Base-by-base conservation (phyloP, 441 rosid species). In the Mallotus japonicus region DNA sequence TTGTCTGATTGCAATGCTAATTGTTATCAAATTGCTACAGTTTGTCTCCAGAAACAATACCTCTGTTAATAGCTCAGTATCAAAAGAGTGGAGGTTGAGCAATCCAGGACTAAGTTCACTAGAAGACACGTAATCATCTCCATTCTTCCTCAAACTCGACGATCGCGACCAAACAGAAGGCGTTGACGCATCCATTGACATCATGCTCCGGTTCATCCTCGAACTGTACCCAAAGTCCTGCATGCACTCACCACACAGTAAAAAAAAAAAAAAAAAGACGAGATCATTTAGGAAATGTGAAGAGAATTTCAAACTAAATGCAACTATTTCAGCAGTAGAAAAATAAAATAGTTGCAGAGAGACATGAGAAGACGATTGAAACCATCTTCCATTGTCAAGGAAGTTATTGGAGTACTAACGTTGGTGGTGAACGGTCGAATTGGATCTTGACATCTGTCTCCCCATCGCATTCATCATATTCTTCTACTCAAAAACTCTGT, bases 11-110 rank as follows among this genome's bases (percentile, higher is more conserved):
- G 32, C 32, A 28, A 28, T 28, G 32, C 2, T 28, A 28, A 28
- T 28, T 28, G 32, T 1, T 28, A 28, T 28, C 32, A 1, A 28
- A 28, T 28, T 28, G 32, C 32, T 28, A 28, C 3, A 28, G 3
- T 28, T 28, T 28, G 3, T 28, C 32, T 28, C 6, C 6, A 37
- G 5, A 37, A 37, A 6, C 6, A 37, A 8, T 62, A 87, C 89
- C 87, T 87, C 88, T 1, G 87, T 78, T 47, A 86, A 79, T 16
- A 89, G 84, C 76, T 89, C 91, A 3, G 91, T 89, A 68, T 87
- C 91, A 68, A 87, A 86, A 54, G 93, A 86, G 77, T 89, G 86
- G 57, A 89, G 90, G 87, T 89, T 91, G 73, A 89, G 81, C 67
- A 89, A 79, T 20, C 93, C 90, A 56, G 87, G 86, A 65, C 87